Conservation (phyloP, 352 stramenopile genomes). For the Pythium insidiosum region DNA sequence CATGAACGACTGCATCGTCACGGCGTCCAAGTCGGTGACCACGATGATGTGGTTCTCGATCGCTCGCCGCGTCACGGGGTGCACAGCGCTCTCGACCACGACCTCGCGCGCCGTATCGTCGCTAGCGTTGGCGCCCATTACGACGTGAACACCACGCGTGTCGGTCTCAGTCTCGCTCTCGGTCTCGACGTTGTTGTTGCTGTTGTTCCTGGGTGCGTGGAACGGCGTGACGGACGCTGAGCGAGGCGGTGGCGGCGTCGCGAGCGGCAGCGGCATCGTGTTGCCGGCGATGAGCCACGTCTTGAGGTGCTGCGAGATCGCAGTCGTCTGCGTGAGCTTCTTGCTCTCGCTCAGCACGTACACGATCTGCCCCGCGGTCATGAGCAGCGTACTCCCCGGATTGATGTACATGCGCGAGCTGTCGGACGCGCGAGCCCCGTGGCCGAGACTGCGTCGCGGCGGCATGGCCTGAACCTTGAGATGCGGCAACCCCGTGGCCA, state of each 20-base stretch:
- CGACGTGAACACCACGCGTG: neutral
- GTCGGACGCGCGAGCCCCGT: conserved; percentile 1
- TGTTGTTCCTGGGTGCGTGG: too few species aligned
- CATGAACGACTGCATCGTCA: conserved; percentile 37
- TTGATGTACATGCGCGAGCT: conserved; percentile 34
- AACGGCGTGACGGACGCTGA: neutral
- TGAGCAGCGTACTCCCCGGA: conserved; percentile 31
- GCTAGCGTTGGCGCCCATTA: too few species aligned
- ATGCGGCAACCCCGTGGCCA: neutral
- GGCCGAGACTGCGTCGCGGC: neutral
- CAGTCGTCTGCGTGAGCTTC: conserved; percentile 35
- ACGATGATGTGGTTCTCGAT: conserved; percentile 56
- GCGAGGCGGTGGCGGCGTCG: neutral
- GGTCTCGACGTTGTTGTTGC: too few species aligned
- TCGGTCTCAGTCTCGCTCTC: too few species aligned
- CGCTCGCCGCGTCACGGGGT: conserved; percentile 10
- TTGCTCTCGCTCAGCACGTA: conserved; percentile 68
- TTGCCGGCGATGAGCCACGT: conserved; percentile 36
- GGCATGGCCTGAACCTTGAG: conserved; percentile 5
- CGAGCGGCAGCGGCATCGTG: conserved; percentile 19
- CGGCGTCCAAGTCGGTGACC: conserved; percentile 38
- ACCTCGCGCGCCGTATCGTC: conserved; percentile 16
- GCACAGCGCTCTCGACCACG: conserved; percentile 24
- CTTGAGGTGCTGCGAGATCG: conserved; percentile 31
- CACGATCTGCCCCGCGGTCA: conserved; percentile 36